A percentile compares a stretch with the other conserved stretches of the same genome.
These are phyloP conservation scores for Tremellales sp. DNA, from an alignment of 1,284 basidiomycete genomes.

Conservation along the genomic window DNA sequence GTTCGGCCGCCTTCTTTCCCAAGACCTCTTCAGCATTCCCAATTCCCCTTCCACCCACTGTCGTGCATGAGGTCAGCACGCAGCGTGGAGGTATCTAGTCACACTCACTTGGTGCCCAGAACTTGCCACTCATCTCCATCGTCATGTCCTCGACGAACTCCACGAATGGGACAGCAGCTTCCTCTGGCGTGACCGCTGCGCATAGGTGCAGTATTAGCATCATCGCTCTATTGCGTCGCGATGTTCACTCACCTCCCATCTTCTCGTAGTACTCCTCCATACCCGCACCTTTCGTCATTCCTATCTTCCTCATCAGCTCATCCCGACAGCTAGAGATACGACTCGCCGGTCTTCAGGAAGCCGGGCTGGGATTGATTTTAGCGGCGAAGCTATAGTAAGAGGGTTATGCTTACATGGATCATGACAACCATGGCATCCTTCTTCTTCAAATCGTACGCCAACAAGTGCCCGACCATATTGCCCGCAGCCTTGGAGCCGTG, in stretches of 20 bases:
- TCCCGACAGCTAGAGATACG: slow-evolving; percentile 23
- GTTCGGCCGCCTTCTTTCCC: slow-evolving; percentile 32
- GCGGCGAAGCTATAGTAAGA: not conserved
- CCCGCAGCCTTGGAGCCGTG: slow-evolving; percentile 51
- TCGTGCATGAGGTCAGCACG: not conserved
- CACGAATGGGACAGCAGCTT: slow-evolving; percentile 45
- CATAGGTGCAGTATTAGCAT: not conserved
- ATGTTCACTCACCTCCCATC: slow-evolving; percentile 34
- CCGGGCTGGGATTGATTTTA: slow-evolving; percentile 13
- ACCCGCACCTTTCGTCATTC: slow-evolving; percentile 51
- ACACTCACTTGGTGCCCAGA: slow-evolving; percentile 49
- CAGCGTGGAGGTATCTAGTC: not conserved
- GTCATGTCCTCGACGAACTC: slow-evolving; percentile 44
- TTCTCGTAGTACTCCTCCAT: slow-evolving; percentile 49
- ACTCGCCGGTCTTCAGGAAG: slow-evolving; percentile 18
- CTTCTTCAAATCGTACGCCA: slow-evolving; percentile 45
- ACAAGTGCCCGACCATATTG: slow-evolving; percentile 51
- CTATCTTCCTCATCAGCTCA: slow-evolving; percentile 11
- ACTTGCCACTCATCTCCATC: slow-evolving; percentile 43
- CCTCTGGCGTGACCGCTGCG: slow-evolving; percentile 45
- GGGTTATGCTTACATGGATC: slow-evolving; percentile 45
- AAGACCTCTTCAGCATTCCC: slow-evolving; percentile 49
- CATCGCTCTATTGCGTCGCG: not conserved
- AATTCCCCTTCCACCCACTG: slow-evolving; percentile 33
- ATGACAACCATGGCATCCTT: slow-evolving; percentile 46